Evolutionary conservation across 352 stramenopile genomes (phyloP).

Genomic region (Globisporangium orthogonon): DNA sequence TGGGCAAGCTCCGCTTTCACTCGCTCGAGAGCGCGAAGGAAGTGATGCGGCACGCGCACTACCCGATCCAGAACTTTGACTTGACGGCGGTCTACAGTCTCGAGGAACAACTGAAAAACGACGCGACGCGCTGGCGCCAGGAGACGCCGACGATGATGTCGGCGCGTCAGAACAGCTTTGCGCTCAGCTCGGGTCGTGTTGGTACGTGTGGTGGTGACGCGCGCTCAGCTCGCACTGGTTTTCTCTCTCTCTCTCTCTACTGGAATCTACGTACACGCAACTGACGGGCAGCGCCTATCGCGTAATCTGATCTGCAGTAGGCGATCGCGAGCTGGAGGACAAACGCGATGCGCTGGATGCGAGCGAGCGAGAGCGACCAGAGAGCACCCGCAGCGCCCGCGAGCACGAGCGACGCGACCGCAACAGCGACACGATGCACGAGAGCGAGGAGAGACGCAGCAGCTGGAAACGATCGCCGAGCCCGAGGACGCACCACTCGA

Average conservation of each 20-base stretch:
- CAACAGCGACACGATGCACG: neutral
- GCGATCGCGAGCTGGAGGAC: conserved; percentile 16
- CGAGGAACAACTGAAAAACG: conserved; percentile 50
- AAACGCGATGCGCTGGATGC: conserved; percentile 7
- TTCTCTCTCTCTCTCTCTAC: neutral
- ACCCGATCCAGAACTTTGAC: conserved; percentile 36
- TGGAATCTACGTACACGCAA: neutral
- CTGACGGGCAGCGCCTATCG: neutral
- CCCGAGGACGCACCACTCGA: conserved; percentile 19
- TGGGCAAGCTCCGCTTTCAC: conserved; percentile 50
- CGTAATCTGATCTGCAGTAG: conserved; percentile 14
- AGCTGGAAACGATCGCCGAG: conserved; percentile 9
- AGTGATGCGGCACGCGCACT: conserved; percentile 39
- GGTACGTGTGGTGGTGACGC: conserved; percentile 16
- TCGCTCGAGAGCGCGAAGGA: conserved; percentile 47
- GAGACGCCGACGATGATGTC: conserved; percentile 10
- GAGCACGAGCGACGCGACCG: conserved; percentile 1
- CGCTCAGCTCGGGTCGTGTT: conserved; percentile 49
- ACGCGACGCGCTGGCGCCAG: conserved; percentile 28
- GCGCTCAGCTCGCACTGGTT: conserved; percentile 9
- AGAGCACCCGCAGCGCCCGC: conserved; percentile 6
- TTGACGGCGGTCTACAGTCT: conserved; percentile 67
- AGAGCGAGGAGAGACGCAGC: neutral
- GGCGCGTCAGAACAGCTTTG: conserved; percentile 22
- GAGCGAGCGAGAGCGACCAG: neutral